phyloP scores from a whole-genome alignment of 169 alveolate species.

The Pseudocohnilembus persalinus region DNA sequence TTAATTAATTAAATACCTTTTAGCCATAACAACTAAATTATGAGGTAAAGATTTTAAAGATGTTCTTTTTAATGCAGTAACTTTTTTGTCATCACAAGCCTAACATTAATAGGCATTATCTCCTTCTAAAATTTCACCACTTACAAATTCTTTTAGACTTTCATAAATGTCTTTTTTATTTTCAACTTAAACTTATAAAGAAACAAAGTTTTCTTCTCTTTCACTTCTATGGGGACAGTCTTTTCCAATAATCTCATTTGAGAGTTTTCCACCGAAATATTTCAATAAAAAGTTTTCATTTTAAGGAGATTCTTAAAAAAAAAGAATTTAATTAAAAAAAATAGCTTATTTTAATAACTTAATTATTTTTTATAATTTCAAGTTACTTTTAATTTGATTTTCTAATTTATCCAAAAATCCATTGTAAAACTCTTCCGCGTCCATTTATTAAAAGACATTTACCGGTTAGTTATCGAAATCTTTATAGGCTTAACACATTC shows the following conservation, averaged over 20 bases:
- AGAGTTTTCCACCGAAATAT: slow-evolving; percentile 79
- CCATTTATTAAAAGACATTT: slow-evolving; percentile 83
- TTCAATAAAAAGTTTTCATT: slow-evolving; percentile 64
- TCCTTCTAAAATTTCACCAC: slow-evolving; percentile 84
- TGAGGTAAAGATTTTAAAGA: slow-evolving; percentile 85
- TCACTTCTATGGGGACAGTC: slow-evolving; percentile 82
- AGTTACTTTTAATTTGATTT: slow-evolving; percentile 61
- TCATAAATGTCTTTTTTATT: slow-evolving; percentile 75
- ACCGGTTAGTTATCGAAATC: slow-evolving; percentile 72
- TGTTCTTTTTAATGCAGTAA: slow-evolving; percentile 72
- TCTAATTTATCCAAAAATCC: slow-evolving; percentile 83
- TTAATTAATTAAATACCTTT: slow-evolving; percentile 8
- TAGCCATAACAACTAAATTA: slow-evolving; percentile 67
- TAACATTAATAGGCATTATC: slow-evolving; percentile 87
- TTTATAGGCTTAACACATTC: slow-evolving; percentile 67
- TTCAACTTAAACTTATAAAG: slow-evolving; percentile 76
- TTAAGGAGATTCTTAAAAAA: no score
- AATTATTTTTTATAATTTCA: no score
- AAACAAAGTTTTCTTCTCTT: slow-evolving; percentile 72
- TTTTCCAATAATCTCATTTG: slow-evolving; percentile 75
- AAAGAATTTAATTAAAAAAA: no score
- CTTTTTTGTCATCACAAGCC: slow-evolving; percentile 80
- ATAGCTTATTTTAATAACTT: no score
- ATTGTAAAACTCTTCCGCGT: slow-evolving; percentile 85
- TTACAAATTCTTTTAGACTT: slow-evolving; percentile 70